Conservation (phyloP, 2,329 filamentous ascomycete species). For the Nothophoma quercina region DNA sequence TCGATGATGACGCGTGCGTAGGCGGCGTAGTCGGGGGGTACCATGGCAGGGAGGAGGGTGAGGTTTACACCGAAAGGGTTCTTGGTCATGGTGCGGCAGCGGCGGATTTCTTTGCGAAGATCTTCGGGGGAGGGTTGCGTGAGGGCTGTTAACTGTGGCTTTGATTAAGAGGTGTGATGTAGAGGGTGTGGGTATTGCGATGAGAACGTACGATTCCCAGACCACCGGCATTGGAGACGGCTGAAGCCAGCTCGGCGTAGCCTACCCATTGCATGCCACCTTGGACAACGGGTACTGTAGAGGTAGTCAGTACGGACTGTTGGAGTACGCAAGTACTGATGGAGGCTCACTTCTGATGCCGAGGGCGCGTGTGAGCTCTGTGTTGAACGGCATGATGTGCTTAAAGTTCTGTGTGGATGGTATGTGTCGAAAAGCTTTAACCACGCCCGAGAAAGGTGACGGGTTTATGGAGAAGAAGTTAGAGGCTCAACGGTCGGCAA, state of each 20-base stretch:
- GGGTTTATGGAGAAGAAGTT: slow-evolving; percentile 11
- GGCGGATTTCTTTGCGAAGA: slow-evolving; percentile 90
- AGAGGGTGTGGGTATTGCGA: neutral
- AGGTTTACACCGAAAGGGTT: slow-evolving; percentile 93
- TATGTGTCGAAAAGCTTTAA: neutral
- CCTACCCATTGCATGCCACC: slow-evolving; percentile 90
- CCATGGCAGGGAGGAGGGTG: slow-evolving; percentile 87
- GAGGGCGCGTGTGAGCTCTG: slow-evolving; percentile 67
- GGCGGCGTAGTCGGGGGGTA: slow-evolving; percentile 88
- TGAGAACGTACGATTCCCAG: slow-evolving; percentile 67
- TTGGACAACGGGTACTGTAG: slow-evolving; percentile 78
- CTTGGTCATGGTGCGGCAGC: slow-evolving; percentile 79
- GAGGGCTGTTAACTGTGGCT: slow-evolving; percentile 72
- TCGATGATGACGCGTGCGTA: slow-evolving; percentile 94
- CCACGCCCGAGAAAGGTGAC: neutral
- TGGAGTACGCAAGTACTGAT: neutral
- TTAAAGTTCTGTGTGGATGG: too few relatives aligned
- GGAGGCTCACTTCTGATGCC: slow-evolving; percentile 58
- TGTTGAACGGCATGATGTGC: slow-evolving; percentile 67
- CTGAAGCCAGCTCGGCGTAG: slow-evolving; percentile 78
- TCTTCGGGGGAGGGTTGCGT: slow-evolving; percentile 93
- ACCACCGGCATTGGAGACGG: slow-evolving; percentile 73
- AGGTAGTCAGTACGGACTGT: slow-evolving; percentile 51
- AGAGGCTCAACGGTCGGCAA: slow-evolving; percentile 17
- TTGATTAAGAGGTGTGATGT: slow-evolving; percentile 27